Percentiles rank a stretch among this genome's conserved stretches.
Conservation (phyloP, 768 basidiomycete genomes). For the Naematelia aurantialba region DNA sequence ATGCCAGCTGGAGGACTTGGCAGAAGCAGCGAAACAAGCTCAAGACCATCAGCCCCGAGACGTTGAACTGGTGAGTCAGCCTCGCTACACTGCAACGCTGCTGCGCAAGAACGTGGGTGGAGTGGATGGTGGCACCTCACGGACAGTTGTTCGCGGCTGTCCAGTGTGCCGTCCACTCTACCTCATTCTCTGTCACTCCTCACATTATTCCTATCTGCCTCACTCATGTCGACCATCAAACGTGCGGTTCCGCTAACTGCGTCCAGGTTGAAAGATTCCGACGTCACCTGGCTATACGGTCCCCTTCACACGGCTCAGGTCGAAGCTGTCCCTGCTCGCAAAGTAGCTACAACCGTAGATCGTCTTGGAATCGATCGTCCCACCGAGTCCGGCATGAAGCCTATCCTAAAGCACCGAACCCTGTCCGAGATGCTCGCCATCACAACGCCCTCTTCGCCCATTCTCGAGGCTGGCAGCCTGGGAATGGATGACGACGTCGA, state of each 20-base stretch:
- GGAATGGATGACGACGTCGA: slow-evolving; percentile 53
- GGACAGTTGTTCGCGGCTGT: not conserved
- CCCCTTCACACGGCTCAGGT: slow-evolving; percentile 84
- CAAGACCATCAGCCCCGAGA: slow-evolving; percentile 91
- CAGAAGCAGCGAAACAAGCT: slow-evolving; percentile 98
- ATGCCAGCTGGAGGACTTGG: slow-evolving; percentile 98
- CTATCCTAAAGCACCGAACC: slow-evolving; percentile 93
- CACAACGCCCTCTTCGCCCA: slow-evolving; percentile 62
- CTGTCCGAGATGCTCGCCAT: slow-evolving; percentile 82
- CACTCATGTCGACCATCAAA: no score
- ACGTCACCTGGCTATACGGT: slow-evolving; percentile 98
- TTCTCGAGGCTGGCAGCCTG: slow-evolving; percentile 56
- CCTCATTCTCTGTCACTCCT: not conserved
- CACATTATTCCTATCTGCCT: no score
- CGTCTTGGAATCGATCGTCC: slow-evolving; percentile 56
- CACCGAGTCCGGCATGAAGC: slow-evolving; percentile 56
- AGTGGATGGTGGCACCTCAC: not conserved
- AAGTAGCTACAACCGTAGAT: slow-evolving; percentile 56
- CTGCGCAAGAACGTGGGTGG: not conserved
- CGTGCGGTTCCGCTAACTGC: not conserved
- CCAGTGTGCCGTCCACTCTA: no score
- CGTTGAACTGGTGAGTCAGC: slow-evolving; percentile 85
- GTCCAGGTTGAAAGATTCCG: slow-evolving; percentile 93
- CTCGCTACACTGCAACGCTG: not conserved
- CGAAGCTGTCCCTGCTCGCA: slow-evolving; percentile 70